A percentile compares a stretch with the other conserved stretches of the same genome.
Conservation (phyloP, 192 early-diverging fungal species). For the Haplosporangium gracile region DNA sequence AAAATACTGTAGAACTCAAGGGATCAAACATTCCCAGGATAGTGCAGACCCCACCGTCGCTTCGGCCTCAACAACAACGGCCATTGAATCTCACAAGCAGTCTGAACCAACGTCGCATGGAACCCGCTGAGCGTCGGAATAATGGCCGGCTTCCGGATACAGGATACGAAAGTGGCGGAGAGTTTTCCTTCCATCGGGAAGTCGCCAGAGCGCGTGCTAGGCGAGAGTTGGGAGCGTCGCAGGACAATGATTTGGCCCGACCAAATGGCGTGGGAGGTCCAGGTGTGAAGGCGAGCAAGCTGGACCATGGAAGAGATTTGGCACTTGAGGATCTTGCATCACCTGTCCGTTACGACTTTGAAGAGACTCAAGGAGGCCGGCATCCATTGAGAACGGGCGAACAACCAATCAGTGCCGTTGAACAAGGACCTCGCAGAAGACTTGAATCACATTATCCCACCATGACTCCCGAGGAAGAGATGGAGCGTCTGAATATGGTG, state of each 20-base stretch:
- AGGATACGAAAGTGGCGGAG: conserved; percentile 13
- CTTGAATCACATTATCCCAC: not conserved
- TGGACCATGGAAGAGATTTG: conserved; percentile 37
- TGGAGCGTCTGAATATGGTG: conserved; percentile 9
- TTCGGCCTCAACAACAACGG: not conserved
- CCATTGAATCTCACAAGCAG: not conserved
- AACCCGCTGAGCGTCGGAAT: not conserved
- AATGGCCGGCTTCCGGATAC: not conserved
- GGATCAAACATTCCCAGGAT: not conserved
- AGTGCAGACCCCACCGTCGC: not conserved
- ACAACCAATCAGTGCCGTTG: not conserved
- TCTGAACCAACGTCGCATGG: not conserved
- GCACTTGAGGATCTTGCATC: conserved; percentile 34
- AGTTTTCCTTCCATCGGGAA: conserved; percentile 41
- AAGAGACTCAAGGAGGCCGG: not conserved
- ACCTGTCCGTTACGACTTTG: conserved; percentile 24
- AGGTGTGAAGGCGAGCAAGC: conserved; percentile 1
- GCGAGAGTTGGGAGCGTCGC: conserved; percentile 12
- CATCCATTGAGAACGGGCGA: not conserved
- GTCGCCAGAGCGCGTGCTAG: conserved; percentile 35
- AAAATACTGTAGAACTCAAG: conserved; percentile 26
- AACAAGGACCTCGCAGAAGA: not conserved
- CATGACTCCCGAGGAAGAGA: not conserved
- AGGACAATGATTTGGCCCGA: not conserved
- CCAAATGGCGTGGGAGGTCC: not conserved